A percentile compares a stretch with the other conserved stretches of the same genome.
phyloP scores from a whole-genome alignment of 108 stramenopile genomes.

The Ochromonas danica region DNA sequence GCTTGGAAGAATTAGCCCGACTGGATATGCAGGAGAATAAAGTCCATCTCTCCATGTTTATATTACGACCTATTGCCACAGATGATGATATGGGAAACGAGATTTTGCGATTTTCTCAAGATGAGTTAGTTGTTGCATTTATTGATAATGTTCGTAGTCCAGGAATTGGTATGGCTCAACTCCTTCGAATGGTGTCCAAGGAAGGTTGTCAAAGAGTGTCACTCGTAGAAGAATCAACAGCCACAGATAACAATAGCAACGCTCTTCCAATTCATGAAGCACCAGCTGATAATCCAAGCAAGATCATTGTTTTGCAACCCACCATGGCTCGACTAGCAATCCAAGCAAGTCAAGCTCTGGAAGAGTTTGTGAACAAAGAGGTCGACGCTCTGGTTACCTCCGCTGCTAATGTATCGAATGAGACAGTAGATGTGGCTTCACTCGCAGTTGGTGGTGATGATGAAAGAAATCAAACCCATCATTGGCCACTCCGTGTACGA shows the following conservation, averaged over 20 bases:
- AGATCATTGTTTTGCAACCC: not conserved
- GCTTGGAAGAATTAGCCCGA: not conserved
- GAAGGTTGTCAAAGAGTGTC: too few species aligned
- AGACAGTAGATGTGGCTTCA: not conserved
- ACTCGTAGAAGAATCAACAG: not conserved
- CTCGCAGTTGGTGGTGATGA: too few species aligned
- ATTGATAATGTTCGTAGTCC: not conserved
- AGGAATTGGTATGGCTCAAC: not conserved
- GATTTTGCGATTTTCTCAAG: not conserved
- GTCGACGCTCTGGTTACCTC: not conserved
- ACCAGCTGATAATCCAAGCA: not conserved
- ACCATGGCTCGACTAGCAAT: not conserved
- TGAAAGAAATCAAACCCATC: not conserved
- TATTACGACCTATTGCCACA: not conserved
- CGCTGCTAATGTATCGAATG: not conserved
- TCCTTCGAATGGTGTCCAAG: not conserved
- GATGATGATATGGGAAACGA: not conserved
- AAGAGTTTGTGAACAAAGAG: not conserved
- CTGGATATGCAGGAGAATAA: not conserved
- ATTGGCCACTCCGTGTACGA: constrained; percentile 29
- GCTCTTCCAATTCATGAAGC: too few species aligned
- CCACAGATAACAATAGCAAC: not conserved
- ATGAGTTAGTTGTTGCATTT: not conserved
- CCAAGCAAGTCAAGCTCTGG: not conserved
- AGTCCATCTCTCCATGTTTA: not conserved